phyloP scores from a whole-genome alignment of 257 asterid species.

The Echium plantagineum region DNA sequence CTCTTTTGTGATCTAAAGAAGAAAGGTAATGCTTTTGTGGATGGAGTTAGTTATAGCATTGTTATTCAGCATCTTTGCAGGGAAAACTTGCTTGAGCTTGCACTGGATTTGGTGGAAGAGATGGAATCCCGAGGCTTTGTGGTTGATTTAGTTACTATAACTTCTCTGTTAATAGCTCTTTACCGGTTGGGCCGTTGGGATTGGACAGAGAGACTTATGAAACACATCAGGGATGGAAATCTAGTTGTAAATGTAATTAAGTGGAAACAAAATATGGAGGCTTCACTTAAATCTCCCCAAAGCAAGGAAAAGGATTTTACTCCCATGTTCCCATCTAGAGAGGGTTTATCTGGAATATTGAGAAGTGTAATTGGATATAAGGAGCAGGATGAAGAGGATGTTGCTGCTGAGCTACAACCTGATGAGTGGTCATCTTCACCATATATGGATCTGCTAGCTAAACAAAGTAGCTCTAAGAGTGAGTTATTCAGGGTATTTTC shows the following conservation, averaged over 20 bases:
- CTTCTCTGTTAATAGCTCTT: conserved; percentile 55
- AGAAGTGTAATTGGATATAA: not conserved
- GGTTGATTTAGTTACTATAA: conserved; percentile 70
- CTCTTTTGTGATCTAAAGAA: conserved; percentile 76
- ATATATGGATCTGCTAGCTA: conserved; percentile 69
- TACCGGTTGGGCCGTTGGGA: conserved; percentile 67
- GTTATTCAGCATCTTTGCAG: conserved; percentile 56
- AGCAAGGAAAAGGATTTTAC: conserved; percentile 57
- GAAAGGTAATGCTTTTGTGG: conserved; percentile 59
- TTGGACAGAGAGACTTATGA: conserved; percentile 58
- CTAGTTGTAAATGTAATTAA: conserved; percentile 57
- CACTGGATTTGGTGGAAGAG: conserved; percentile 74
- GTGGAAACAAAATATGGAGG: conserved; percentile 84
- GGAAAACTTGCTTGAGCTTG: conserved; percentile 57
- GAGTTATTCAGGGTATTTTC: conserved; percentile 23
- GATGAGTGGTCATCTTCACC: conserved; percentile 91
- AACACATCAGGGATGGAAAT: conserved; percentile 57
- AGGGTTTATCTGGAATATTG: conserved; percentile 42
- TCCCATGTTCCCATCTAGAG: conserved; percentile 52
- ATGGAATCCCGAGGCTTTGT: conserved; percentile 79
- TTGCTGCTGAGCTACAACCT: conserved; percentile 10
- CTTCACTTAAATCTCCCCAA: conserved; percentile 41
- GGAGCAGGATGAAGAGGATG: conserved; percentile 10
- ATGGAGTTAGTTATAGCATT: conserved; percentile 68
- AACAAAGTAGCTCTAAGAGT: conserved; percentile 20